Evolutionary conservation across 2,329 filamentous ascomycete genomes (phyloP), one percentile per base, ranked within the genome.

Genomic region (Trichoderma sp.): DNA sequence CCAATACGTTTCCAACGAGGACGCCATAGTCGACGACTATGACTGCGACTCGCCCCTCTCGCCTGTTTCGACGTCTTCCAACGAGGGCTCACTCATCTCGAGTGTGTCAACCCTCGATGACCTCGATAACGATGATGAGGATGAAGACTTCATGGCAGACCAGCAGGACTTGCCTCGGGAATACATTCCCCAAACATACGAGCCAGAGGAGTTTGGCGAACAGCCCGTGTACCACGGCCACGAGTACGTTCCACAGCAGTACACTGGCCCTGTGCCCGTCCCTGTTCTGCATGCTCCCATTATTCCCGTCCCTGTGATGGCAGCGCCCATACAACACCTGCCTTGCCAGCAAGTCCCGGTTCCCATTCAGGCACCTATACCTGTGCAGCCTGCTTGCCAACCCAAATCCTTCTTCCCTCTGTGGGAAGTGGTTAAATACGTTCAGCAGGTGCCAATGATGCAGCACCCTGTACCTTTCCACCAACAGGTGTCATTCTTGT

Each of bases 71-170:
- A 84, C 82, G 27, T 78, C 71, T 35, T 87, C 85, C 8, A 84
- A 87, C 71, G 83, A 85, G 71, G 85, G 84, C 32, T 87, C 86
- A 25, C 80, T 87, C 27, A 81, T 81, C 22, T 87, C 85, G n/a
- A 84, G 81, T 71, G 82, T 78, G 35, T 84, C 84, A 13, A 85
- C 81, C 63, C 80, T 86, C 61, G 83, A 84, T 64, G 84, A 86
- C 68, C 72, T 83, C 27, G 80, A 84, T 68, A 42, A 45, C 10
- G 63, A 65, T 45, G 63, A 65, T 25, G 63, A 65, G 27, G 50
- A 56, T 15, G 82, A 56, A 32, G 82, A 85, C 37, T 81, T 80
- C 68, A 76, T 82, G 69, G 80, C 80, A 71, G 83, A 83, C 57
- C 80, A 82, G 69, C 76, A 78, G 19, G 74, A 82, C 57, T 70